Base-by-base conservation (phyloP, 306 rosid species). In the Herpetospermum pedunculosum region DNA sequence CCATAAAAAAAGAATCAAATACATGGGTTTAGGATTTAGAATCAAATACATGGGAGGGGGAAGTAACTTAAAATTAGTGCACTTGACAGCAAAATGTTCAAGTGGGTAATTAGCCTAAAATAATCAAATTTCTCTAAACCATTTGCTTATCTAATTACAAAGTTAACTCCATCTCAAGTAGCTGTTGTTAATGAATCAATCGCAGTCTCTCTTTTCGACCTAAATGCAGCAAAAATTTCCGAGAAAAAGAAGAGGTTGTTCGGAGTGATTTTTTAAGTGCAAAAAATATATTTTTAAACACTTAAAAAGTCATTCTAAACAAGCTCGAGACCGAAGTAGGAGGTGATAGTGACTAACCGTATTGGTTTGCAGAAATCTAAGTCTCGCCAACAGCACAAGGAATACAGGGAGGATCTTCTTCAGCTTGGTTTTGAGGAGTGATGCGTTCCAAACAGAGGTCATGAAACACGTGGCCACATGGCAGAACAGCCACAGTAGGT, bases 381-480 rank as follows among this genome's bases (percentile, higher is more conserved):
- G n/a, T 72, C 58, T 85, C 86, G 5, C 77, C 37, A 62, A 83
- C 59, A 63, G 88, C 87, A 71, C 96, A 87, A 16, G 84, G 85
- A 80, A 90, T 81, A 81, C 96, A 90, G 5, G 92, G 88, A 76
- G 92, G 96, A 46, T 76, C 67, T 2, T 67, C 62, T 2, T 67
- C 62, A 32, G 79, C 76, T 73, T 78, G 81, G 35, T 77, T 83
- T 30, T n/a, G 58, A 41, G 88, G 87, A 32, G 92, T 90, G 47
- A 87, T 86, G n/a, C 70, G 80, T 73, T 79, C 60, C 84, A 90
- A 84, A 80, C 92, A 90, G 34, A 75, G 48, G 14, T 74, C 77
- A 13, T 90, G 96, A 77, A 90, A 90, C 73, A 86, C 83, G 81
- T 90, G 96, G 60, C 89, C 77, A 41, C 96, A 90, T 0, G 96